Evolutionary conservation across 805 yeast genomes (phyloP).

Genomic region (Schwanniomyces sp.): DNA sequence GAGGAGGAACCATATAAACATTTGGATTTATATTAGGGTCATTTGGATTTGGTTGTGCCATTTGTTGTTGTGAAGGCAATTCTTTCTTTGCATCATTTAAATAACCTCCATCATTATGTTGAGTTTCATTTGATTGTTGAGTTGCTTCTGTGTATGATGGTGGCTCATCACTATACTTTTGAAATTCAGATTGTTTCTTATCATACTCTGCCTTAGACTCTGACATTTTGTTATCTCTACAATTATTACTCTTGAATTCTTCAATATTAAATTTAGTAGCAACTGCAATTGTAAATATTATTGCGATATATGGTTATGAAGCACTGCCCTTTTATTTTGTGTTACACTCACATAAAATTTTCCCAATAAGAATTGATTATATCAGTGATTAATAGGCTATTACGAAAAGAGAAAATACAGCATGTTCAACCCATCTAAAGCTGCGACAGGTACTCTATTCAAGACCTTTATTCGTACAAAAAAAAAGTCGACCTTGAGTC

Average conservation of each 20-base stretch:
- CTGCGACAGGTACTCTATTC: slow-evolving; percentile 1
- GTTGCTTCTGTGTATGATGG: slow-evolving; percentile 10
- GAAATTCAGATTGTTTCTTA: neutral
- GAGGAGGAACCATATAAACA: slow-evolving; percentile 31
- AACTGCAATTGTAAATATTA: neutral
- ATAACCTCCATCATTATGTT: neutral
- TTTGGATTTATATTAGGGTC: slow-evolving; percentile 24
- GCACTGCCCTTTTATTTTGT: neutral
- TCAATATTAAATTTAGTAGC: neutral
- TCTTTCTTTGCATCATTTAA: slow-evolving; percentile 1
- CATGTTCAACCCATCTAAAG: slow-evolving; percentile 1
- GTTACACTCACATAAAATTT: neutral
- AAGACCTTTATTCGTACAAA: slow-evolving; percentile 29
- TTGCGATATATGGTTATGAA: neutral
- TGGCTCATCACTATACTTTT: slow-evolving; percentile 7
- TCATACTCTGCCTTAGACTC: neutral
- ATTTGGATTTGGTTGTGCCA: slow-evolving; percentile 6
- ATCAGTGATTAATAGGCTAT: neutral
- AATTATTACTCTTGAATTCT: neutral
- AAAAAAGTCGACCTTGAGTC: slow-evolving; percentile 26
- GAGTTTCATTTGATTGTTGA: neutral
- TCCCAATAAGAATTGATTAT: neutral
- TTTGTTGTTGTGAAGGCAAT: neutral
- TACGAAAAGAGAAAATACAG: neutral
- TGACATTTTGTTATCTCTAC: neutral